These are phyloP conservation scores for Aspergillus biplanus DNA, from an alignment of 495 filamentous ascomycete genomes.

Conservation along the genomic window DNA sequence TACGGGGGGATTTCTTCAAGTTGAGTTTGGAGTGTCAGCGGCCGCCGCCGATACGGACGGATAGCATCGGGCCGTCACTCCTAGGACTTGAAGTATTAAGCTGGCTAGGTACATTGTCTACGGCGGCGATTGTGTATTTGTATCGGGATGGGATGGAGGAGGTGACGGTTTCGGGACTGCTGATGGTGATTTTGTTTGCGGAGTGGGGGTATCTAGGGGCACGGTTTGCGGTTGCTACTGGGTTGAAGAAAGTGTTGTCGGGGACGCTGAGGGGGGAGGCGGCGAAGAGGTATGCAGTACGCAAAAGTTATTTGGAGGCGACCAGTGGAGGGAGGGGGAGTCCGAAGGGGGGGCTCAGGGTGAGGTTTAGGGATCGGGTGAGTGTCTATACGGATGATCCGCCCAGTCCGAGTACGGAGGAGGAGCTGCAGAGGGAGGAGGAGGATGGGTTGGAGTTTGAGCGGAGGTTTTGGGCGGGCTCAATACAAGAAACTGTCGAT, in stretches of 20 bases:
- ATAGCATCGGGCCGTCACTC: constrained; percentile 92
- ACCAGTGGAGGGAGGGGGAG: constrained; percentile 19
- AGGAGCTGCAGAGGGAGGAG: constrained; percentile 28
- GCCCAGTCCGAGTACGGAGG: constrained; percentile 17
- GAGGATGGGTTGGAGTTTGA: constrained; percentile 35
- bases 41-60: constrained; percentile 83
- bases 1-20: constrained; percentile 90
- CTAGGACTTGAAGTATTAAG: constrained; percentile 81
- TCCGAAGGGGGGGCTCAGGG: constrained; percentile 30
- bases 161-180: constrained; percentile 71
- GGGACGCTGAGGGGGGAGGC: constrained; percentile 77
- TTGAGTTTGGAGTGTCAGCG: constrained; percentile 86
- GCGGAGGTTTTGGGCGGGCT: constrained; percentile 40
- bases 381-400: constrained; percentile 35
- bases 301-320: constrained; percentile 65
- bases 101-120: constrained; percentile 87
- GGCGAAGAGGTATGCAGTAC: constrained; percentile 68
- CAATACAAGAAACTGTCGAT: constrained; percentile 34
- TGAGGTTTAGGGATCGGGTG: constrained; percentile 46
- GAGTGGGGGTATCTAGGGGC: constrained; percentile 82
- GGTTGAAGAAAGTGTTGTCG: too few species aligned
- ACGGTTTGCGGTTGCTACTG: too few species aligned
- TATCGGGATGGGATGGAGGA: constrained; percentile 67
- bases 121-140: constrained; percentile 81
- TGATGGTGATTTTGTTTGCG: constrained; percentile 77